Conservation (phyloP, 495 filamentous ascomycete genomes). For the Neurospora discreta region DNA sequence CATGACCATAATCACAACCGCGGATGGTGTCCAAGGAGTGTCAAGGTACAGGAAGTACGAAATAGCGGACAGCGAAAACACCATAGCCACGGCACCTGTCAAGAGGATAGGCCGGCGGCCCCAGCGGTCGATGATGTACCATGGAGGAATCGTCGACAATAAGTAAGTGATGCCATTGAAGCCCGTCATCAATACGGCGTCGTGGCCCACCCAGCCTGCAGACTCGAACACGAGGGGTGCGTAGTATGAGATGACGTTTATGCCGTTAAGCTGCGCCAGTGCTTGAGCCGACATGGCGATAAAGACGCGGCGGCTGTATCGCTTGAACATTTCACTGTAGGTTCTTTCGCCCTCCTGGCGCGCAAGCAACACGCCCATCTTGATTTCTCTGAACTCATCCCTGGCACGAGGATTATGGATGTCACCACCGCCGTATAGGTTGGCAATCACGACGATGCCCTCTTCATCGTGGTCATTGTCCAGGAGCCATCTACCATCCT, state of each 20-base stretch:
- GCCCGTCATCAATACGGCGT: constrained; percentile 93
- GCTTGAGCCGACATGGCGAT: constrained; percentile 99
- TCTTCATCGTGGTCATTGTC: constrained; percentile 98
- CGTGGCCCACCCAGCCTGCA: constrained; percentile 82
- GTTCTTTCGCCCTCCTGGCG: constrained; percentile 90
- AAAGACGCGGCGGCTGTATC: constrained; percentile 84
- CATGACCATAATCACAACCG: constrained; percentile 93
- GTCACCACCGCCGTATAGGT: constrained; percentile 91
- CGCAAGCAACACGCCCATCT: constrained; percentile 88
- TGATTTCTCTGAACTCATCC: constrained; percentile 95
- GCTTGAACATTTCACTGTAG: constrained; percentile 88
- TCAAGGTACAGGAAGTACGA: constrained; percentile 94
- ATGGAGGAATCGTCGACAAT: constrained; percentile 82
- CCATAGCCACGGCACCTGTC: constrained; percentile 84
- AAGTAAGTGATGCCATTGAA: constrained; percentile 92
- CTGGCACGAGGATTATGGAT: constrained; percentile 83
- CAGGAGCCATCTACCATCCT: constrained; percentile 65
- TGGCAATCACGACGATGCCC: constrained; percentile 94
- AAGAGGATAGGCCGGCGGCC: constrained; percentile 84
- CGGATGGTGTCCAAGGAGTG: constrained; percentile 57
- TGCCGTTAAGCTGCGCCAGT: constrained; percentile 91
- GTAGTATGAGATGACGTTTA: constrained; percentile 99
- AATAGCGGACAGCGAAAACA: constrained; percentile 77
- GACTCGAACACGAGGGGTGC: constrained; percentile 93
- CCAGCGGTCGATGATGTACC: constrained; percentile 94